phyloP scores from a whole-genome alignment of 176 grass and related monocot species.

The Bromus sterilis region DNA sequence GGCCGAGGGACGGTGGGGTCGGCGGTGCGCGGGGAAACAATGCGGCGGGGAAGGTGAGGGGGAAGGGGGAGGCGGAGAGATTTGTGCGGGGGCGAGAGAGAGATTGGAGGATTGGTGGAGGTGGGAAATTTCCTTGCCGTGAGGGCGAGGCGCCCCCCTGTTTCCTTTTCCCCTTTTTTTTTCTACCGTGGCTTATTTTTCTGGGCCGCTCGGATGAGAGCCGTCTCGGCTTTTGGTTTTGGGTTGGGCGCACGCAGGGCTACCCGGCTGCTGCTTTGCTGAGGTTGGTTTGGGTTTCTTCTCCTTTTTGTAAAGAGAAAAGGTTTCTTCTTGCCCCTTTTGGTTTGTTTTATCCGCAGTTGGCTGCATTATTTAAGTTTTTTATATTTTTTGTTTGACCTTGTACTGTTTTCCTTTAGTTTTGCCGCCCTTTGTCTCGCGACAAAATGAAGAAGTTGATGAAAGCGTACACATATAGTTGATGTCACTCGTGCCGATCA shows the following conservation, averaged over 20 bases:
- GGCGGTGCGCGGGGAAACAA: conserved; percentile 15
- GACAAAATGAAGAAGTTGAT: background rate
- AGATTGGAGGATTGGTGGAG: conserved; percentile 20
- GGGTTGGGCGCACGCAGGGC: background rate
- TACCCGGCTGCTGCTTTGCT: background rate
- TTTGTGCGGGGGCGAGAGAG: conserved; percentile 28
- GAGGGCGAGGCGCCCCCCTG: conserved; percentile 1
- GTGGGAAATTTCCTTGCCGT: conserved; percentile 34
- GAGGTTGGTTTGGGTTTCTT: background rate
- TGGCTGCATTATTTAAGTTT: background rate
- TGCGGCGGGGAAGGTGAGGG: conserved; percentile 17
- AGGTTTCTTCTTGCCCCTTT: too few relatives aligned
- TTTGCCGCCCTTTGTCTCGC: background rate
- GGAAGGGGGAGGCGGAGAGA: conserved; percentile 21
- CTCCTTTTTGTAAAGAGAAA: background rate
- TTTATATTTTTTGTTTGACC: background rate
- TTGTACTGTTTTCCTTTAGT: background rate
- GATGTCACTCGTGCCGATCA: too few relatives aligned
- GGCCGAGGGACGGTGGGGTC: background rate
- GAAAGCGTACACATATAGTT: background rate
- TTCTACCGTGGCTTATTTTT: background rate
- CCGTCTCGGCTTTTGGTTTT: background rate
- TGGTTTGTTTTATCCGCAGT: background rate
- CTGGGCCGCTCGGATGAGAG: background rate
- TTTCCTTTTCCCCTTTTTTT: background rate